Conservation (phyloP, 495 filamentous ascomycete genomes). For the Penicillium desertorum region DNA sequence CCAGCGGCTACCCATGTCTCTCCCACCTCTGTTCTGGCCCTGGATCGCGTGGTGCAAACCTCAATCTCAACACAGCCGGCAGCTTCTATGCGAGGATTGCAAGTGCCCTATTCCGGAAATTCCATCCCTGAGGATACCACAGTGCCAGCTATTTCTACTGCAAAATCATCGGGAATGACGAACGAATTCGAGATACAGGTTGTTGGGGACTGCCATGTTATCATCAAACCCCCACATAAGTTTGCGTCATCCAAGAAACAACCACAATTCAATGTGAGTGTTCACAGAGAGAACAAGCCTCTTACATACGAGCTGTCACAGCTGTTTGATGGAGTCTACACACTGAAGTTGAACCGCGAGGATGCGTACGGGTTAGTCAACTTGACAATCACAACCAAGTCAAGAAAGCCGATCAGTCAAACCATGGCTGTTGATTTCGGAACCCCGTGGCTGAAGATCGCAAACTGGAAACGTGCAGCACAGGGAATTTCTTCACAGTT, state of each 20-base stretch:
- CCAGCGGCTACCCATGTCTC: conserved; percentile 13
- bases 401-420: conserved; percentile 54
- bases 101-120: conserved; percentile 12
- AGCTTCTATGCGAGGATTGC: conserved; percentile 20
- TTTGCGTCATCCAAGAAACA: conserved; percentile 49
- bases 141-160: conserved; percentile 18
- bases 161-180: conserved; percentile 13
- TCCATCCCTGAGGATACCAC: conserved; percentile 25
- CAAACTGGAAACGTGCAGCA: conserved; percentile 55
- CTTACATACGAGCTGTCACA: conserved; percentile 52
- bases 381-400: conserved; percentile 54
- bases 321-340: conserved; percentile 59
- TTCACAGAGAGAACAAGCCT: conserved; percentile 42
- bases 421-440: conserved; percentile 58
- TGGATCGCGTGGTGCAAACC: conserved; percentile 23
- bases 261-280: conserved; percentile 52
- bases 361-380: conserved; percentile 60
- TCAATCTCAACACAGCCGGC: conserved; percentile 31
- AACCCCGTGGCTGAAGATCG: conserved; percentile 60
- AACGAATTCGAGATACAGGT: conserved; percentile 60
- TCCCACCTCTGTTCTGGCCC: conserved; percentile 21
- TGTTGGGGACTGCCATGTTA: conserved; percentile 60
- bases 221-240: conserved; percentile 56
- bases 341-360: conserved; percentile 54
- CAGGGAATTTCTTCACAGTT: conserved; percentile 43